phyloP scores from a whole-genome alignment of 108 stramenopile genomes.

The Nitzschia sp. region DNA sequence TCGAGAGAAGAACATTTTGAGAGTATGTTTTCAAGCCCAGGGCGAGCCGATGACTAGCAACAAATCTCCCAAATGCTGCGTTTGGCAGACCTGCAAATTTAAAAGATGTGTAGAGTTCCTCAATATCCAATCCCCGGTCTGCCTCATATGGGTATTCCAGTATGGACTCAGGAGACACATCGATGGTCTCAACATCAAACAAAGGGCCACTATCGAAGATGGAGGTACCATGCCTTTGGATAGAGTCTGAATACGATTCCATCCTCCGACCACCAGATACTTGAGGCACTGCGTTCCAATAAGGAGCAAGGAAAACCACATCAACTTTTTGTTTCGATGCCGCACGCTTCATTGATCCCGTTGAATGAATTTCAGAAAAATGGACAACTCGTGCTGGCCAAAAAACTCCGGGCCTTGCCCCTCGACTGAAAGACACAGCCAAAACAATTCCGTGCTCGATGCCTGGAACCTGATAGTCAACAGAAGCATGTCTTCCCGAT shows the following conservation, averaged over 20 bases:
- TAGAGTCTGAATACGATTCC: conserved; percentile 20
- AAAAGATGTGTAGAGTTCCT: conserved; percentile 55
- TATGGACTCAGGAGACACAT: conserved; percentile 65
- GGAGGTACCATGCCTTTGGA: conserved; percentile 17
- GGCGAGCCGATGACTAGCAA: conserved; percentile 79
- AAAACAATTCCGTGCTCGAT: conserved; percentile 84
- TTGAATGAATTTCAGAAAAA: conserved; percentile 49
- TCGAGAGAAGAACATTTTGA: conserved; percentile 47
- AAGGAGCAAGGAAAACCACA: conserved; percentile 76
- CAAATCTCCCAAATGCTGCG: conserved; percentile 63
- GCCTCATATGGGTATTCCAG: conserved; percentile 70
- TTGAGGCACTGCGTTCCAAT: conserved; percentile 59
- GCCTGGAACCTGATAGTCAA: conserved; percentile 65
- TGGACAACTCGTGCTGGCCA: conserved; percentile 89
- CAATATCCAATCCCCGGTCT: conserved; percentile 50
- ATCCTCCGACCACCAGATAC: conserved; percentile 10
- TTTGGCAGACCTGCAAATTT: conserved; percentile 76
- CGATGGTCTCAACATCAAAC: conserved; percentile 72
- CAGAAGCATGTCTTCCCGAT: conserved; percentile 54
- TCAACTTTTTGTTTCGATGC: conserved; percentile 55
- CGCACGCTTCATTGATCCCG: not conserved
- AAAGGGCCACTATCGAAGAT: conserved; percentile 43
- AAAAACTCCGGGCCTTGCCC: conserved; percentile 61
- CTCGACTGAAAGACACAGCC: conserved; percentile 53
- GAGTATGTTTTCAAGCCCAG: conserved; percentile 75